These are phyloP conservation scores for Alternaria tenuissima DNA, from an alignment of 2,329 filamentous ascomycete species.

Conservation along the genomic window DNA sequence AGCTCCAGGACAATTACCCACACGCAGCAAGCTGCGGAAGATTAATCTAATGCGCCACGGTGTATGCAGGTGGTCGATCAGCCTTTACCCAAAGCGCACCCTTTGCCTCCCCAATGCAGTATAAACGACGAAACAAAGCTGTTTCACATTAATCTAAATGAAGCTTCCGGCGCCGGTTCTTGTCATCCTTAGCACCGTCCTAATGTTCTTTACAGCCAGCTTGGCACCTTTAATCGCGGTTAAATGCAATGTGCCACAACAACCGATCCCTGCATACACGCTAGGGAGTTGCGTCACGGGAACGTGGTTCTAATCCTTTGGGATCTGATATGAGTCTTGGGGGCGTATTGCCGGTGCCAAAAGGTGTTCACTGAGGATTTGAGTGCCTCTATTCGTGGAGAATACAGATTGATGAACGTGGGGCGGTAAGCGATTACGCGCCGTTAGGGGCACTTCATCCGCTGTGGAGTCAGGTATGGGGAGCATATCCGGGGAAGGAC, in stretches of 20 bases:
- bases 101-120: not conserved
- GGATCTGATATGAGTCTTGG: not conserved
- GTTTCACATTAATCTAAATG: conserved; percentile 24
- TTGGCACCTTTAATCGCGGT: conserved; percentile 8
- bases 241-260: conserved; percentile 13
- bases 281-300: not conserved
- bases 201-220: not conserved
- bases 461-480: conserved; percentile 1
- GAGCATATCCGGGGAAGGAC: conserved; percentile 2
- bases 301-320: not conserved
- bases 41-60: not conserved
- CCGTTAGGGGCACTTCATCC: conserved; percentile 3
- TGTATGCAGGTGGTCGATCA: not conserved
- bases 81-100: not conserved
- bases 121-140: not conserved
- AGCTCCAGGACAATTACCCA: not conserved
- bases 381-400: conserved; percentile 5
- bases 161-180: conserved; percentile 30
- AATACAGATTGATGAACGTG: conserved; percentile 6
- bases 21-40: not conserved
- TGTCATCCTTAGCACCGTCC: conserved; percentile 15
- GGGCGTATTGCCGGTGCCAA: conserved; percentile 7
- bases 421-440: not conserved
- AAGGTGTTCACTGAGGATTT: not conserved
- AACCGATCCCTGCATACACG: conserved; percentile 5